Evolutionary conservation across 805 yeast species (phyloP), one percentile per base, ranked within the genome.

Genomic region (Spathaspora hagerdaliae): DNA sequence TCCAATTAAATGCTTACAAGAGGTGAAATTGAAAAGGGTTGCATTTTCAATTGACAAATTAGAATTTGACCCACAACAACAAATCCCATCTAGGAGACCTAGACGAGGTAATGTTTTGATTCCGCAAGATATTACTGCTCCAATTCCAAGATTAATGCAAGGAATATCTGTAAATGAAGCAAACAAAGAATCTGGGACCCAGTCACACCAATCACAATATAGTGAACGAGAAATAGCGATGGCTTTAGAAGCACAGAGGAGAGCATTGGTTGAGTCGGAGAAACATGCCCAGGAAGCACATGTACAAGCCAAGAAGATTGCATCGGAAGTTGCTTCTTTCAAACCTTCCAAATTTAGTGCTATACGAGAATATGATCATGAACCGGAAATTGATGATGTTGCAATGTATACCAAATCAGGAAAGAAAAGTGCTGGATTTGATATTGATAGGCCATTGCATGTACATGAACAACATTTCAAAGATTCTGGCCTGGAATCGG

Each of bases 221-320:
- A 64, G 76, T 35, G 75, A 74, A 35, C 70, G 70, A 33, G 82
- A 82, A 43, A 63, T 84, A 42, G 69, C 67, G 39, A 49, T 72
- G 35, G 90, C 90, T 0, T 54, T 78, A n/a, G 86, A 81, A 24
- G 72, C 79, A 14, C 86, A 83, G 50, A 72, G 64, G 34, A 58
- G 68, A 41, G 79, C 84, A 1, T 54, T 77, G 14, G 60, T 74
- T 26, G 90, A 85, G 57, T 79, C 91, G 1, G 80, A 77, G 29
- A 81, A 78, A 49, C 92, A 85, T 64, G 88, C 89, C 2, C 77
- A 79, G 42, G 92, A 85, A 57, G 92, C 94, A 0, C 88, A 85
- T 62, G 58, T 70, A 31, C 79, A 87, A 3, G 95, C 92, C 1
- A 76, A 78, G 51, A 69, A 85, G 57, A 78, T 84, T 36, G 90